phyloP scores from a whole-genome alignment of 1,284 basidiomycete genomes.

The Malassezia vespertilionis region DNA sequence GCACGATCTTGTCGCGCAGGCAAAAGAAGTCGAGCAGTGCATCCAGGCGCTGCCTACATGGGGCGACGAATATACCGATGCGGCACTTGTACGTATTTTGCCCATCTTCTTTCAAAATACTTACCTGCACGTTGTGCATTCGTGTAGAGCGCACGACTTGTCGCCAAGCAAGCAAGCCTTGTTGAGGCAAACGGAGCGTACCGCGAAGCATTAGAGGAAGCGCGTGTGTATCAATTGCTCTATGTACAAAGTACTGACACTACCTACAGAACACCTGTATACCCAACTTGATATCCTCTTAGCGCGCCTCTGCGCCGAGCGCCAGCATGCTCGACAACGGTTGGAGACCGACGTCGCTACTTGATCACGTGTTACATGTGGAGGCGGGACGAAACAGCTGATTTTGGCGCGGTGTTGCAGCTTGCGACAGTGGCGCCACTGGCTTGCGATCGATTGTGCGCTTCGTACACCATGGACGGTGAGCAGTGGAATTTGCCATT shows the following conservation, averaged over 20 bases:
- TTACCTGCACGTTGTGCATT: too few species aligned
- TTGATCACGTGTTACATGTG: conserved; percentile 6
- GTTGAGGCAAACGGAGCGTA: conserved; percentile 20
- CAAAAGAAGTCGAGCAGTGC: conserved; percentile 19
- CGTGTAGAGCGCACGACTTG: conserved; percentile 7
- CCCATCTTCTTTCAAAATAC: too few species aligned
- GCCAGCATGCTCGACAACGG: conserved; percentile 1
- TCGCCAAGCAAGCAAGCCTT: conserved; percentile 9
- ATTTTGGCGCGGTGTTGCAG: conserved; percentile 13
- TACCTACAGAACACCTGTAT: not conserved
- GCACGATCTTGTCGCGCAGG: conserved; percentile 23
- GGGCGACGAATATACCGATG: not conserved
- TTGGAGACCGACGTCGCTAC: not conserved
- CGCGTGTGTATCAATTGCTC: conserved; percentile 5
- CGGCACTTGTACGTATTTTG: conserved; percentile 2
- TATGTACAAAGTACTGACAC: not conserved
- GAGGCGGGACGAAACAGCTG: conserved; percentile 16
- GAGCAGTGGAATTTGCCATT: conserved; percentile 1
- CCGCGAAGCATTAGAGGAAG: conserved; percentile 15
- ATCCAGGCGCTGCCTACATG: conserved; percentile 19
- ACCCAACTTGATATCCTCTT: conserved; percentile 3
- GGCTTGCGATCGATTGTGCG: too few species aligned
- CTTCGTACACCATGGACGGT: not conserved
- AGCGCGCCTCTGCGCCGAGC: conserved; percentile 8
- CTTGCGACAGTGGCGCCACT: conserved; percentile 10